These are phyloP conservation scores for Trichoderma sp. DNA, from an alignment of 2,329 filamentous ascomycete genomes.

Conservation along the genomic window DNA sequence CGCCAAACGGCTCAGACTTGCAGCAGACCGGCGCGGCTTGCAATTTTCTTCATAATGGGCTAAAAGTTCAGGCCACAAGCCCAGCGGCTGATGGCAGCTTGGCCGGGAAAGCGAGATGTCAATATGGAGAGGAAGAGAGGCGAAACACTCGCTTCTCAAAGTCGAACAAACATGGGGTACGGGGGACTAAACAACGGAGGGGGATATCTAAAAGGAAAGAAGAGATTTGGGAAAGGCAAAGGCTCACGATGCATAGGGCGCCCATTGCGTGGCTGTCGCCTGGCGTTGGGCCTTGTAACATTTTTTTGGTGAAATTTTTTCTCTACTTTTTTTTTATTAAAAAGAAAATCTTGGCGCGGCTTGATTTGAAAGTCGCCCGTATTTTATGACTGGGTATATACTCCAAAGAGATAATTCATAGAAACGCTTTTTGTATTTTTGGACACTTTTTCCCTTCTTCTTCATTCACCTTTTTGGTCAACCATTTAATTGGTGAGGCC, in stretches of 20 bases:
- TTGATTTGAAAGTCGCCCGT: not conserved
- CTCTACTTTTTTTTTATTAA: not conserved
- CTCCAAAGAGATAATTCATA: slow-evolving; percentile 27
- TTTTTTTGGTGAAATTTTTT: slow-evolving; percentile 18
- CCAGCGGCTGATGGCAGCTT: not conserved
- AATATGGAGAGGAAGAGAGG: slow-evolving; percentile 5
- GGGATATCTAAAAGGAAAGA: slow-evolving; percentile 20
- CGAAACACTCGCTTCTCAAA: slow-evolving; percentile 2
- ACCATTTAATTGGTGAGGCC: not conserved
- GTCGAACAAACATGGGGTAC: slow-evolving; percentile 15
- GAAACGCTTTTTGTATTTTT: slow-evolving; percentile 19
- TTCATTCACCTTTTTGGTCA: not conserved
- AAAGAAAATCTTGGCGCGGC: slow-evolving; percentile 17
- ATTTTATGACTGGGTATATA: slow-evolving; percentile 31
- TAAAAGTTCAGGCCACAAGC: not conserved
- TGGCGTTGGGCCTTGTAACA: slow-evolving; percentile 30
- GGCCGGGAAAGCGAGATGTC: slow-evolving; percentile 4
- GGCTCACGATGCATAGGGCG: slow-evolving; percentile 28
- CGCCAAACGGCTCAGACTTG: not conserved
- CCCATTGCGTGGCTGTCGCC: slow-evolving; percentile 27
- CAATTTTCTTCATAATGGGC: not conserved
- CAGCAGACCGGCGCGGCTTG: not conserved
- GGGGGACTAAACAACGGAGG: slow-evolving; percentile 15
- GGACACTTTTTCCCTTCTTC: not conserved
- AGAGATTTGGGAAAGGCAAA: slow-evolving; percentile 25